Percentiles rank a stretch among this genome's conserved stretches.
phyloP scores from a whole-genome alignment of 495 filamentous ascomycete species.

The Elaphomyces granulatus region DNA sequence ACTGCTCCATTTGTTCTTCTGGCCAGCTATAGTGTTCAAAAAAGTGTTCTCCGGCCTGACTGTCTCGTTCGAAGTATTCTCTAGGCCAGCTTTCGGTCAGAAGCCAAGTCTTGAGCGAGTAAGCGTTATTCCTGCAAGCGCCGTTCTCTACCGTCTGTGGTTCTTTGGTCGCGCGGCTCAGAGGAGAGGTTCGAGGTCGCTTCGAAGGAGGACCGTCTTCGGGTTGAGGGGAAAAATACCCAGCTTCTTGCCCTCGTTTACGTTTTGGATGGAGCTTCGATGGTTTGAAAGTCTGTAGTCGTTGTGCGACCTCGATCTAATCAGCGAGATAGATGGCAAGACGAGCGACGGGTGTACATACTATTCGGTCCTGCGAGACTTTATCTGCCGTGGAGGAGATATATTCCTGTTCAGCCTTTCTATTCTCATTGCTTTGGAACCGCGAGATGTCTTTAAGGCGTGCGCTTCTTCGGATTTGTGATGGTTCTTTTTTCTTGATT shows the following conservation, averaged over 20 bases:
- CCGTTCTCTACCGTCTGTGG: neutral
- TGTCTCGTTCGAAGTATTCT: constrained; percentile 8
- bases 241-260: constrained; percentile 8
- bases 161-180: neutral
- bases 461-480: constrained; percentile 8
- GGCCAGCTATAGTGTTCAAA: constrained; percentile 5
- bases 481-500: constrained; percentile 3
- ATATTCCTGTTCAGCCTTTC: neutral
- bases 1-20: constrained; percentile 5
- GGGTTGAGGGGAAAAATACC: constrained; percentile 4
- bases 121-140: neutral
- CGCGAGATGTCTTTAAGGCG: constrained; percentile 7
- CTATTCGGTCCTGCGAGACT: neutral
- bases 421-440: constrained; percentile 5
- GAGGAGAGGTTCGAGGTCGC: constrained; percentile 2
- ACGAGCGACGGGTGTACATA: neutral
- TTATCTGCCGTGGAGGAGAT: neutral
- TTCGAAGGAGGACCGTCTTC: constrained; percentile 9
- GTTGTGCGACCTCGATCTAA: neutral
- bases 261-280: constrained; percentile 7
- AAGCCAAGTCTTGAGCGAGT: constrained; percentile 4
- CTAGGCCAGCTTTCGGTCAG: constrained; percentile 4
- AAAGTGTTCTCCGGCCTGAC: constrained; percentile 5
- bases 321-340: neutral
- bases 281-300: constrained; percentile 1